Evolutionary conservation across 176 grass and related monocot species (phyloP).

Genomic region (Poa pratensis): DNA sequence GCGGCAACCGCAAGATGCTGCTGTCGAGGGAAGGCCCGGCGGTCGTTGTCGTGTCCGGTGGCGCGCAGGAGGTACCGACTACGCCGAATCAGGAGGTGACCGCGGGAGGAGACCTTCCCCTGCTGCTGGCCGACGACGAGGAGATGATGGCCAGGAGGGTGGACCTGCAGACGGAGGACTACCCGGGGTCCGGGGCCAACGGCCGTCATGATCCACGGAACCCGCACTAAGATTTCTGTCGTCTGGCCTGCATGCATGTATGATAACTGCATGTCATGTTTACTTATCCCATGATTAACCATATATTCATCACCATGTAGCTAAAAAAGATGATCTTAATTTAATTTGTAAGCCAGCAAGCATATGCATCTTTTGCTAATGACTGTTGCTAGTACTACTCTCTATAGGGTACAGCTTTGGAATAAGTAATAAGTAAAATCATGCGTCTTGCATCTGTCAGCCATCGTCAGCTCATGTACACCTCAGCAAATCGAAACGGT

Average conservation of each 20-base stretch:
- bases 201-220: constrained; percentile 70
- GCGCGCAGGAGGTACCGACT: background rate
- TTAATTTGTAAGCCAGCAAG: background rate
- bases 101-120: background rate
- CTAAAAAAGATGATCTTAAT: constrained; percentile 10
- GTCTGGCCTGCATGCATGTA: background rate
- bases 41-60: background rate
- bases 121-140: constrained; percentile 20
- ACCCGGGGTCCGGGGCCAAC: constrained; percentile 68
- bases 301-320: background rate
- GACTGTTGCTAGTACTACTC: background rate
- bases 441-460: background rate
- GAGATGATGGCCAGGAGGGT: constrained; percentile 39
- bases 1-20: constrained; percentile 44
- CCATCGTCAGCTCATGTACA: background rate
- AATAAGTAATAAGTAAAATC: background rate
- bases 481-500: background rate
- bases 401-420: background rate
- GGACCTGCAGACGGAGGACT: constrained; percentile 72
- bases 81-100: background rate
- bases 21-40: constrained; percentile 14
- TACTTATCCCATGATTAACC: background rate
- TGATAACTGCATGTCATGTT: background rate
- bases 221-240: constrained; percentile 45
- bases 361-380: background rate